Percentiles rank a stretch among this genome's conserved stretches.
Evolutionary conservation across 257 asterid genomes (phyloP).

Genomic region (Plectranthus barbatus): DNA sequence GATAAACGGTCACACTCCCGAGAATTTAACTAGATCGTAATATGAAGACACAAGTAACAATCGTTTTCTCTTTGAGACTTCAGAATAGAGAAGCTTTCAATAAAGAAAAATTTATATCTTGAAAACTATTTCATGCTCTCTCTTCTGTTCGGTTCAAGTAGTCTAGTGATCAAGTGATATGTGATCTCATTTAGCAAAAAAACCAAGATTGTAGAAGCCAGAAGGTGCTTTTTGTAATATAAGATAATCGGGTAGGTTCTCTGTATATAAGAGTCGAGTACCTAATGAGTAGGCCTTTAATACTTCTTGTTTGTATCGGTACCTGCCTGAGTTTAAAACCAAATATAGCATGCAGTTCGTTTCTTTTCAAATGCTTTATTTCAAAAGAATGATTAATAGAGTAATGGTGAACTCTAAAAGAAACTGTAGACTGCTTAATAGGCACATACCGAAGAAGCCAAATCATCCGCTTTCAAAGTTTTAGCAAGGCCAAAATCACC

Average conservation of each 20-base stretch:
- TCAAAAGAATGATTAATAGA: neutral
- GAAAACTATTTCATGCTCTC: too few species aligned
- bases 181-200: neutral
- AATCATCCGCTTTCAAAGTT: slow-evolving; percentile 89
- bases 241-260: too few species aligned
- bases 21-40: neutral
- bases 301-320: neutral
- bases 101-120: too few species aligned
- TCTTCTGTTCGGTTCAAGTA: too few species aligned
- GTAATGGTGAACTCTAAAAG: neutral
- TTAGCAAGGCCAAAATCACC: slow-evolving; percentile 99
- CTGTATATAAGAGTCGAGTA: too few species aligned
- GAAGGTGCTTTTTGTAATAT: too few species aligned
- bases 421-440: neutral
- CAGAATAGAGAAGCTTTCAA: too few species aligned
- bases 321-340: neutral
- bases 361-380: neutral
- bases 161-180: too few species aligned
- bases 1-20: neutral
- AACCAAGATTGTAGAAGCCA: neutral
- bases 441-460: slow-evolving; percentile 87
- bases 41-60: too few species aligned
- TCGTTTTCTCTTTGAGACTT: too few species aligned
- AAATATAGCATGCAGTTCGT: neutral
- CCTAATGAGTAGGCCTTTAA: too few species aligned